Base-by-base conservation (phyloP, 2,329 filamentous ascomycete species). In the Alternaria sp. region DNA sequence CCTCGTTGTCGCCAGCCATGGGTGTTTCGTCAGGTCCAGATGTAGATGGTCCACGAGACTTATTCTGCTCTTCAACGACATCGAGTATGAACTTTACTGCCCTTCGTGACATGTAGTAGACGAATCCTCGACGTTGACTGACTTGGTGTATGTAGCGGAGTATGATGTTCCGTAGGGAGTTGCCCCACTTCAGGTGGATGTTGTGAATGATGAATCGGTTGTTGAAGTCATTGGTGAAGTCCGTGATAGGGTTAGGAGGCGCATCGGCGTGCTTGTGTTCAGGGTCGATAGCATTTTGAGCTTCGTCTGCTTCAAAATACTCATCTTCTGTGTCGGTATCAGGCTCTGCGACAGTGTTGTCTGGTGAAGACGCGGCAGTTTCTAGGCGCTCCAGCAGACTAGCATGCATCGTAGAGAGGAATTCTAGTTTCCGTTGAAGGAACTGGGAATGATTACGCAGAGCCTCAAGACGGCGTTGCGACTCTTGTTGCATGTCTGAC, bases 161-260 rank as follows among this genome's bases (percentile, higher is more conserved):
- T 53, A 99, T 96, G 73, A 97, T 97, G 76, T 99, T 98, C 62
- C 96, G 89, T 40, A 99, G 82, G 11, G 94, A 88, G 73, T 99
- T 99, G 82, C 97, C 98, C 96, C 96, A 99, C 80, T 99, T 99
- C 61, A 99, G 84, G 75, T 99, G 96, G 77, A 96, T 88, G 73
- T 99, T 99, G 83, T 99, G 96, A 56, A 99, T 91, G 71, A 98
- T 95, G 83, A 99, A 99, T 2, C 96, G 91, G 76, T 99, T 99
- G 78, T 96, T 96, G 84, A 97, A 99, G 77, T 98, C 94, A 79
- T 92, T 97, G 52, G 92, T 90, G 69, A 95, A 95, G 68, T 97
- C 93, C 15, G 91, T 88, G 4, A 90, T 87, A 1, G 90, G 88
- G 3, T 90, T 88, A 2, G 90, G 49, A 45, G 56, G 19, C 11